These are phyloP conservation scores for Pseudomassariella vexata DNA, from an alignment of 2,329 filamentous ascomycete genomes.

Conservation along the genomic window DNA sequence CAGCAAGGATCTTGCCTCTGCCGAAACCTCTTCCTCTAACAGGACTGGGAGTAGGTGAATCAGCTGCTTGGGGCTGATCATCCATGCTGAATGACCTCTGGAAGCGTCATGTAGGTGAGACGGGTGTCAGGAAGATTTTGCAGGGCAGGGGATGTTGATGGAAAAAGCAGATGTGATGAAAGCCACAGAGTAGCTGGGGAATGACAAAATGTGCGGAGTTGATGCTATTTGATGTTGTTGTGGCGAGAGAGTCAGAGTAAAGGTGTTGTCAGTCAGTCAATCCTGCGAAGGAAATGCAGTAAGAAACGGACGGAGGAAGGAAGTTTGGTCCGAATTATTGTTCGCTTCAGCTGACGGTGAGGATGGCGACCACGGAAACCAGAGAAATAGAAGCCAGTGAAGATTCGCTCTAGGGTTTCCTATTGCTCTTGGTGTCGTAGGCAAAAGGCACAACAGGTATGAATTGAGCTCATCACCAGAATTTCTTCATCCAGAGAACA, in stretches of 20 bases:
- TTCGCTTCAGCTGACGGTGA: not conserved
- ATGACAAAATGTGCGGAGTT: slow-evolving; percentile 2
- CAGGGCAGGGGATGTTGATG: slow-evolving; percentile 6
- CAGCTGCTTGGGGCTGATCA: slow-evolving; percentile 16
- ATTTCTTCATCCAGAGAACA: slow-evolving; percentile 22
- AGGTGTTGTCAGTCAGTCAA: not conserved
- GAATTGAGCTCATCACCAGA: slow-evolving; percentile 18
- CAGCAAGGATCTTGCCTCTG: slow-evolving; percentile 15
- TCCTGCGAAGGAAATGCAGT: not conserved
- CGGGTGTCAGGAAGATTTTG: slow-evolving; percentile 8
- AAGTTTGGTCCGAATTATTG: slow-evolving; percentile 3
- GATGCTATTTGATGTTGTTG: too few relatives aligned
- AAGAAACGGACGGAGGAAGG: slow-evolving; percentile 3
- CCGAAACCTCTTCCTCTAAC: slow-evolving; percentile 15
- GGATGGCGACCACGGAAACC: slow-evolving; percentile 1
- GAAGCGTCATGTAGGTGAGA: slow-evolving; percentile 13
- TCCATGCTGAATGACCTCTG: slow-evolving; percentile 27
- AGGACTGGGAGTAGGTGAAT: slow-evolving; percentile 24
- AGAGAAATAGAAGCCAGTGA: slow-evolving; percentile 7
- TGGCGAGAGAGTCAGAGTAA: slow-evolving; percentile 2
- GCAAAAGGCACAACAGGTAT: slow-evolving; percentile 13
- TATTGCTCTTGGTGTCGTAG: slow-evolving; percentile 6
- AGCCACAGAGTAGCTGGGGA: too few relatives aligned
- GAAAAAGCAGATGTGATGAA: not conserved
- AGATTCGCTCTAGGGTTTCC: slow-evolving; percentile 6